Percentiles rank a stretch among this genome's conserved stretches.
These are phyloP conservation scores for Mallotus repandus DNA, from an alignment of 441 rosid species.

Conservation along the genomic window DNA sequence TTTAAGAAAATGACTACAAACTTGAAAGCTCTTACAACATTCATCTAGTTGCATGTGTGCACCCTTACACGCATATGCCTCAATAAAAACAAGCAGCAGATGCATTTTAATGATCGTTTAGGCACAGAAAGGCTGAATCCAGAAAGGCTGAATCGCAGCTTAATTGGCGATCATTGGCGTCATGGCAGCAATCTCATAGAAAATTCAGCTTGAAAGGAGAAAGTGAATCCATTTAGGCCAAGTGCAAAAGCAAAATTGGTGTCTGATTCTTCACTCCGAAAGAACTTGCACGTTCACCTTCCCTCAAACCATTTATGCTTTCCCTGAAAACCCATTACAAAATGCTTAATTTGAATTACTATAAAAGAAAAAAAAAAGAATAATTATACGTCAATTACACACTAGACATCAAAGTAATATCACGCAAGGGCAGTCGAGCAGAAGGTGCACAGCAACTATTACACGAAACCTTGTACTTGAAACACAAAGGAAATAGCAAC, in stretches of 20 bases:
- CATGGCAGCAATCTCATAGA: slow-evolving; percentile 17
- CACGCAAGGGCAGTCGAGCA: neutral
- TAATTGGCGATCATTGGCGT: slow-evolving; percentile 15
- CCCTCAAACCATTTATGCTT: slow-evolving; percentile 20
- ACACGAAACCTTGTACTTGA: neutral
- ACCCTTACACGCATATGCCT: slow-evolving; percentile 48
- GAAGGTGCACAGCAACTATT: neutral
- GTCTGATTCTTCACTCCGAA: slow-evolving; percentile 26
- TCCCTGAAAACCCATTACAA: slow-evolving; percentile 30
- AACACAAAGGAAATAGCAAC: neutral
- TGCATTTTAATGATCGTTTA: slow-evolving; percentile 35
- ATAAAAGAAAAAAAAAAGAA: neutral
- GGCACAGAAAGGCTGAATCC: too few species aligned
- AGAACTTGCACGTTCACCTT: slow-evolving; percentile 19
- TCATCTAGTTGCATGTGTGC: slow-evolving; percentile 34
- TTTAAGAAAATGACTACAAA: slow-evolving; percentile 36
- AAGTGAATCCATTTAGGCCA: slow-evolving; percentile 24
- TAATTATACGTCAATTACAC: neutral
- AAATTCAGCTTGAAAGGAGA: slow-evolving; percentile 31
- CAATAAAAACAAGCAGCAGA: slow-evolving; percentile 44
- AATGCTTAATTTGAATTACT: neutral
- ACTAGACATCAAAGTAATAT: neutral
- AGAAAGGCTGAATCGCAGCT: too few species aligned
- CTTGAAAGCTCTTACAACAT: slow-evolving; percentile 33
- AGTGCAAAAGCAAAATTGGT: slow-evolving; percentile 34